Conservation (phyloP, 2,329 filamentous ascomycete species). For the Fusarium sp. region DNA sequence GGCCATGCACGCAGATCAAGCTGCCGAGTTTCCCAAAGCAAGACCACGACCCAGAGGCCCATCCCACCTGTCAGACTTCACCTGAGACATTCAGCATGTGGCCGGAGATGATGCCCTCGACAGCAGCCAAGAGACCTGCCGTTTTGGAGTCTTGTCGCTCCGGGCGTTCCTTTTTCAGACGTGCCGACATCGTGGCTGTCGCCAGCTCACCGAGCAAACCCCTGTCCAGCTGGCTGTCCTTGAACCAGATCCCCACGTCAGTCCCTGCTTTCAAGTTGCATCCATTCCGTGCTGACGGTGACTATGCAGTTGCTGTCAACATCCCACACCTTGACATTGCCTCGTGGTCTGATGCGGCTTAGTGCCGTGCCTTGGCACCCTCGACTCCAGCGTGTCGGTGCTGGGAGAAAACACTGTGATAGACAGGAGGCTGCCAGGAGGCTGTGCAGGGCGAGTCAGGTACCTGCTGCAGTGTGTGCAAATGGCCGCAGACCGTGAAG, state of each 20-base stretch:
- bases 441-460: slow-evolving; percentile 28
- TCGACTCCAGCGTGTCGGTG: slow-evolving; percentile 16
- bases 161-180: slow-evolving; percentile 6
- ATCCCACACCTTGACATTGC: not conserved
- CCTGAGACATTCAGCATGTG: slow-evolving; percentile 34
- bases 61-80: slow-evolving; percentile 31
- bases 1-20: slow-evolving; percentile 32
- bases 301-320: not conserved
- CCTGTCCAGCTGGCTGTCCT: slow-evolving; percentile 27
- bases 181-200: slow-evolving; percentile 12
- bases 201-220: slow-evolving; percentile 6
- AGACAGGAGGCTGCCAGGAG: not conserved
- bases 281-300: not conserved
- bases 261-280: slow-evolving; percentile 3
- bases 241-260: slow-evolving; percentile 8
- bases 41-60: not conserved
- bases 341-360: slow-evolving; percentile 1
- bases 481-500: slow-evolving; percentile 5
- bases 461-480: slow-evolving; percentile 5
- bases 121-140: slow-evolving; percentile 14
- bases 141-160: slow-evolving; percentile 5
- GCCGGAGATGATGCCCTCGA: slow-evolving; percentile 26
- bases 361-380: slow-evolving; percentile 8
- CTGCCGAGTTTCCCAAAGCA: slow-evolving; percentile 11
- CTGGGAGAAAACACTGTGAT: slow-evolving; percentile 20